Evolutionary conservation across 1,284 basidiomycete species (phyloP).

Genomic region (Prillingera fragicola): DNA sequence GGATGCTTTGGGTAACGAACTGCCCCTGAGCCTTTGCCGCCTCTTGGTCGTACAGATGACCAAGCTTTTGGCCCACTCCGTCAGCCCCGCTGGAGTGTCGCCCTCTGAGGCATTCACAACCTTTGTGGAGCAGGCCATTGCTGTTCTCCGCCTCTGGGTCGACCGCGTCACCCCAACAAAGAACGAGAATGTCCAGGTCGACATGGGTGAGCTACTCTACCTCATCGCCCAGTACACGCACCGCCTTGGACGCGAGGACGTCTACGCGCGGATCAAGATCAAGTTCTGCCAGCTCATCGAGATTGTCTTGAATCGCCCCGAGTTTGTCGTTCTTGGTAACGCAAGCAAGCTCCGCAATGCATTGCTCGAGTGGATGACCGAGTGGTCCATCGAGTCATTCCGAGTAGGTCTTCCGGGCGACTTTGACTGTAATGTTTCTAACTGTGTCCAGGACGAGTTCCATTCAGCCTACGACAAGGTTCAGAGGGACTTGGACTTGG

Average conservation of each 20-base stretch:
- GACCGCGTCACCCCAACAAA: constrained; percentile 62
- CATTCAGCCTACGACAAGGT: constrained; percentile 14
- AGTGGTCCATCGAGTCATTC: constrained; percentile 56
- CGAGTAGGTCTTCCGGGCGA: constrained; percentile 19
- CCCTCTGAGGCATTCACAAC: constrained; percentile 57
- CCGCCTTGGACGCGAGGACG: constrained; percentile 55
- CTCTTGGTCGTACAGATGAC: constrained; percentile 66
- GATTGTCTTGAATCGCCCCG: constrained; percentile 59
- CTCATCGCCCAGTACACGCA: constrained; percentile 63
- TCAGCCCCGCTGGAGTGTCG: constrained; percentile 46
- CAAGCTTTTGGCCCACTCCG: constrained; percentile 49
- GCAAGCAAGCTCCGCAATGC: constrained; percentile 63
- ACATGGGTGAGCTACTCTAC: constrained; percentile 62
- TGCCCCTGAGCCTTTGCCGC: constrained; percentile 63
- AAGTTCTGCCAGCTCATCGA: constrained; percentile 73
- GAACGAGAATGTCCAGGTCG: constrained; percentile 59
- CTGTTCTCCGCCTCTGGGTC: constrained; percentile 66
- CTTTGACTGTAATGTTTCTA: background rate
- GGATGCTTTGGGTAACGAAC: constrained; percentile 72
- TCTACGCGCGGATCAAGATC: constrained; percentile 61
- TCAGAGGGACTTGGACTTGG: constrained; percentile 60
- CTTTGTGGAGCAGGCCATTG: constrained; percentile 67
- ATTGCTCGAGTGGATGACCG: constrained; percentile 65
- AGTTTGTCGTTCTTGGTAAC: constrained; percentile 60
- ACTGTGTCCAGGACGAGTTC: background rate